Conservation (phyloP, 1,284 basidiomycete species). For the Ustilago lituana region DNA sequence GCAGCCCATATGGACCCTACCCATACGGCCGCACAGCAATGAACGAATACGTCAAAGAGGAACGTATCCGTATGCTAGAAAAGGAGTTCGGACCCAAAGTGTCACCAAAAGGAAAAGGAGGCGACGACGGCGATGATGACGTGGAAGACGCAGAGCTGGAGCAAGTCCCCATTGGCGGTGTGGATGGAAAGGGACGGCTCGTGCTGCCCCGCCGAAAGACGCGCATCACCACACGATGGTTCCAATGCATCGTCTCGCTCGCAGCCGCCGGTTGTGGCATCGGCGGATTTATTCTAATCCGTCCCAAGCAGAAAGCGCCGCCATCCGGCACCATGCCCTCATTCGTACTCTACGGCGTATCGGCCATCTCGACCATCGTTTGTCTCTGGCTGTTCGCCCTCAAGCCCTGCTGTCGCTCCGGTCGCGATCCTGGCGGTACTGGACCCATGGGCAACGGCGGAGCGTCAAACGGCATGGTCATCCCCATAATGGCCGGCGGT, state of each 20-base stretch:
- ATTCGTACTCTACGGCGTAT: constrained; percentile 47
- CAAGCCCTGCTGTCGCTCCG: constrained; percentile 44
- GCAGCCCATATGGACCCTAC: constrained; percentile 9
- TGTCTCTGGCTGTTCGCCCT: constrained; percentile 46
- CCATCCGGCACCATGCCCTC: constrained; percentile 37
- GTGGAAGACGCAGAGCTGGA: constrained; percentile 13
- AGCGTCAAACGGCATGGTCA: constrained; percentile 45
- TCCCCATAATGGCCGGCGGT: constrained; percentile 45
- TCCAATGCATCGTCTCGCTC: constrained; percentile 42
- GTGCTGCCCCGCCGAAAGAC: constrained; percentile 37
- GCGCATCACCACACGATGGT: constrained; percentile 30
- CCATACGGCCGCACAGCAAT: constrained; percentile 19
- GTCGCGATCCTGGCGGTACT: constrained; percentile 2
- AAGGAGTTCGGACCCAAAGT: constrained; percentile 57
- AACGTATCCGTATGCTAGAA: constrained; percentile 58
- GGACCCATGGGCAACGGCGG: constrained; percentile 5
- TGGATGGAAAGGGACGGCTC: constrained; percentile 37
- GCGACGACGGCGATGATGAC: constrained; percentile 34
- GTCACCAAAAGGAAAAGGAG: constrained; percentile 30
- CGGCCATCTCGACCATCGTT: constrained; percentile 37
- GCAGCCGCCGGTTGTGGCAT: constrained; percentile 41
- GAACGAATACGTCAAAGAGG: constrained; percentile 52
- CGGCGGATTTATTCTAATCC: constrained; percentile 49
- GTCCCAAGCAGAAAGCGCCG: constrained; percentile 31
- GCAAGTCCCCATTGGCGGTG: constrained; percentile 34